Evolutionary conservation across 371 early-diverging fungal species (phyloP).

Genomic region (Mucor ambiguus): DNA sequence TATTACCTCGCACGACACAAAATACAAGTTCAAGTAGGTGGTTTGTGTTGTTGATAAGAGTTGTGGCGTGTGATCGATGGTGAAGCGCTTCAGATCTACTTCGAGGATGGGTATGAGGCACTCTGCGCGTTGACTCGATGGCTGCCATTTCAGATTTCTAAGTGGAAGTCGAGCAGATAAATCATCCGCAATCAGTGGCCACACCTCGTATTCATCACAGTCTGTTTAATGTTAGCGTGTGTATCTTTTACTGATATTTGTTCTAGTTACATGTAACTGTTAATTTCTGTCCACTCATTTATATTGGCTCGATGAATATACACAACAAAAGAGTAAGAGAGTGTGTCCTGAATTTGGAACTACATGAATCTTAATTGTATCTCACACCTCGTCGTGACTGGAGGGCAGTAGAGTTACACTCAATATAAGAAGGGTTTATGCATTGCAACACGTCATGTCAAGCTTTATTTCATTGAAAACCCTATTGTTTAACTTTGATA

Average conservation of each 20-base stretch:
- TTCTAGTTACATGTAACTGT: conserved; percentile 30
- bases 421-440: not conserved
- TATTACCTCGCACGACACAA: conserved; percentile 79
- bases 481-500: conserved; percentile 23
- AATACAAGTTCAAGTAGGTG: conserved; percentile 78
- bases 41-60: conserved; percentile 66
- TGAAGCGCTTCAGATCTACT: conserved; percentile 71
- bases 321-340: not conserved
- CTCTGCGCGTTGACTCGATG: conserved; percentile 67
- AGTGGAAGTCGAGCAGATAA: conserved; percentile 79
- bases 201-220: conserved; percentile 77
- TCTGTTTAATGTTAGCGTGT: conserved; percentile 41
- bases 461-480: not conserved
- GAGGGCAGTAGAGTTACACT: not conserved
- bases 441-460: not conserved
- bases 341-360: not conserved
- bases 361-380: not conserved
- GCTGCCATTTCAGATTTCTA: conserved; percentile 83
- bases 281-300: conserved; percentile 31
- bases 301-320: not conserved
- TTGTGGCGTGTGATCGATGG: conserved; percentile 46
- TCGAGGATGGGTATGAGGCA: conserved; percentile 66
- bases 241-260: not conserved
- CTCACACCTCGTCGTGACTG: not conserved
- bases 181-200: conserved; percentile 74